These are phyloP conservation scores for Petrea volubilis DNA, from an alignment of 257 asterid species.

Conservation along the genomic window DNA sequence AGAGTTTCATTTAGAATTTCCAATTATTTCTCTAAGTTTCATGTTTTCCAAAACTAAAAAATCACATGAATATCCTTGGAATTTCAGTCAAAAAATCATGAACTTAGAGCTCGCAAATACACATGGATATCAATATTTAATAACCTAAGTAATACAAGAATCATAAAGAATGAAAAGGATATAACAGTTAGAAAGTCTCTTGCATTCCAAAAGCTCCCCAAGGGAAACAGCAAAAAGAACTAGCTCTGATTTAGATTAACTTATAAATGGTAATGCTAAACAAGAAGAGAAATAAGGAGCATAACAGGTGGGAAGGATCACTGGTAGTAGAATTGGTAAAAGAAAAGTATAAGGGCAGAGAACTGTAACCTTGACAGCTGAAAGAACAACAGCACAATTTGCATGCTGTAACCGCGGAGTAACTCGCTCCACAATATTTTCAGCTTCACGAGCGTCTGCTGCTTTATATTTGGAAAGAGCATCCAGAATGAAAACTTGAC, in stretches of 20 bases:
- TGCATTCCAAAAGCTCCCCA: constrained; percentile 15
- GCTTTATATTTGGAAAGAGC: constrained; percentile 97
- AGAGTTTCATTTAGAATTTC: too few relatives aligned
- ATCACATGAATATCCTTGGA: background rate
- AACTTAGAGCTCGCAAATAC: background rate
- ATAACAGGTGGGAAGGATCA: constrained; percentile 12
- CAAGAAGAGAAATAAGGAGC: background rate
- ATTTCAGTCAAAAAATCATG: too few relatives aligned
- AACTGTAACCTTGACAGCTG: constrained; percentile 88
- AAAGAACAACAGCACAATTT: constrained; percentile 98
- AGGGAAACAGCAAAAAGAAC: background rate
- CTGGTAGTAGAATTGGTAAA: background rate
- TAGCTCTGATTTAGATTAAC: constrained; percentile 1
- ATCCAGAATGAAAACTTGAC: constrained; percentile 98
- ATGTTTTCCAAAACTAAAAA: too few relatives aligned
- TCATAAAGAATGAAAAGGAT: background rate
- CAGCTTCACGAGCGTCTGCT: constrained; percentile 98
- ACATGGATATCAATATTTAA: background rate
- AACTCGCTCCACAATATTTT: constrained; percentile 94
- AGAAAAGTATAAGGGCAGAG: constrained; percentile 20
- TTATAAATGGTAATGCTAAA: background rate
- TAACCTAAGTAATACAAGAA: background rate
- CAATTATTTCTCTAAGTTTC: too few relatives aligned
- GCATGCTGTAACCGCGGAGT: constrained; percentile 99
- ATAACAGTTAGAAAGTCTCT: background rate